Evolutionary conservation across 257 asterid species (phyloP).

Genomic region (Scutellaria galericulata): DNA sequence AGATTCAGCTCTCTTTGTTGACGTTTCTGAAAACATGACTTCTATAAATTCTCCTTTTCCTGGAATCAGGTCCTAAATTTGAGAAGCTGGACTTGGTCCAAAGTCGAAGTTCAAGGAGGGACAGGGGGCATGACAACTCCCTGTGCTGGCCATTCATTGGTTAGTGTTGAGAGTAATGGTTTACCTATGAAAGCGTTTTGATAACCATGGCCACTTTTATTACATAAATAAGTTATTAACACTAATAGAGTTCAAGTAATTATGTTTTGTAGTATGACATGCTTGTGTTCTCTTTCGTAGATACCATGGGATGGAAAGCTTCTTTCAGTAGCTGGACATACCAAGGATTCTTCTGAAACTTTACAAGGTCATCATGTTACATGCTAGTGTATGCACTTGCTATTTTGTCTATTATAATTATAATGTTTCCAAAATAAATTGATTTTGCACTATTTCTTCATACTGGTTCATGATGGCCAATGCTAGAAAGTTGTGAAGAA

Average conservation of each 20-base stretch:
- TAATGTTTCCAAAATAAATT: not conserved
- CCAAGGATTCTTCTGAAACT: slow-evolving; percentile 84
- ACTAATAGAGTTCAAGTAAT: slow-evolving; percentile 6
- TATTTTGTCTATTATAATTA: slow-evolving; percentile 20
- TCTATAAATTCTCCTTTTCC: slow-evolving; percentile 27
- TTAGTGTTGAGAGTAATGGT: slow-evolving; percentile 49
- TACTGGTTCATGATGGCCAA: slow-evolving; percentile 21
- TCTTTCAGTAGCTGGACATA: slow-evolving; percentile 91
- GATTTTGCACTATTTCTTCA: not conserved
- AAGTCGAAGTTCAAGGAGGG: slow-evolving; percentile 66
- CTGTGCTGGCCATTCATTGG: slow-evolving; percentile 94
- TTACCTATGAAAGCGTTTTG: slow-evolving; percentile 30
- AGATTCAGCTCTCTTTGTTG: slow-evolving; percentile 31
- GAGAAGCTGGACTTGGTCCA: slow-evolving; percentile 93
- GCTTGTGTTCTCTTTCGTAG: slow-evolving; percentile 47
- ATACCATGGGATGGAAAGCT: slow-evolving; percentile 95
- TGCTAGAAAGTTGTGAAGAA: slow-evolving; percentile 30
- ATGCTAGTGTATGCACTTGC: slow-evolving; percentile 17
- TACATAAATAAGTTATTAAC: slow-evolving; percentile 16
- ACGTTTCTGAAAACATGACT: slow-evolving; percentile 28
- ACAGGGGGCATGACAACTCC: slow-evolving; percentile 54
- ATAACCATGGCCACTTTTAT: slow-evolving; percentile 8
- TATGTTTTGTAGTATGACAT: slow-evolving; percentile 31
- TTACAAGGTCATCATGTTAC: slow-evolving; percentile 67
- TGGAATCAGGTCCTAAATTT: slow-evolving; percentile 68